phyloP scores from a whole-genome alignment of 768 basidiomycete species.

The Boletus reticuloceps region DNA sequence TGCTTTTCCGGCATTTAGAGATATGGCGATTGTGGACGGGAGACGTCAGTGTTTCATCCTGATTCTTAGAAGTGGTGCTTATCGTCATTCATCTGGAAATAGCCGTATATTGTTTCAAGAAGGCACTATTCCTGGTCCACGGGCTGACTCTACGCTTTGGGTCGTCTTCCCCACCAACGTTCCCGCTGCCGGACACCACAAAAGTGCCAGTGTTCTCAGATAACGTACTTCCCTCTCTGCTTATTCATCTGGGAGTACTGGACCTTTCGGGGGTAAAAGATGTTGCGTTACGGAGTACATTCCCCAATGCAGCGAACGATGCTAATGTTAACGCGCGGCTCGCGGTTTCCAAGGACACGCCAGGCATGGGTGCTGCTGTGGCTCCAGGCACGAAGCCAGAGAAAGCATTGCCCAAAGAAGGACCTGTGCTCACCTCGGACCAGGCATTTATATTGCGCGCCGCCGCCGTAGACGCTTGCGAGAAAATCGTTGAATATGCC shows the following conservation, averaged over 20 bases:
- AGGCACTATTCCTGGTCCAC: conserved; percentile 80
- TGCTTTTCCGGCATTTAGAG: conserved; percentile 79
- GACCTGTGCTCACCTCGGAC: conserved; percentile 52
- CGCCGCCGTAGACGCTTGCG: conserved; percentile 77
- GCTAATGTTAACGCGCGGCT: conserved; percentile 43
- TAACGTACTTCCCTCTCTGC: conserved; percentile 81
- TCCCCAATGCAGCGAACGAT: conserved; percentile 44
- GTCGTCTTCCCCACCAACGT: conserved; percentile 46
- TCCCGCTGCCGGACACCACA: conserved; percentile 60
- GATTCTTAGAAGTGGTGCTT: not conserved
- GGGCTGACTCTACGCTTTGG: conserved; percentile 68
- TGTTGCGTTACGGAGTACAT: conserved; percentile 43
- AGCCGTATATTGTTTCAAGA: conserved; percentile 92
- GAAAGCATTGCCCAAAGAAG: conserved; percentile 36
- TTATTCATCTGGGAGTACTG: conserved; percentile 73
- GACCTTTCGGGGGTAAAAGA: conserved; percentile 51
- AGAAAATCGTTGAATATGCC: conserved; percentile 59
- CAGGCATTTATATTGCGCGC: conserved; percentile 77
- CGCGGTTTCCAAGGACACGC: conserved; percentile 20
- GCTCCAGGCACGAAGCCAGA: conserved; percentile 13
- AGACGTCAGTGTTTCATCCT: conserved; percentile 43
- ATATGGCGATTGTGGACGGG: conserved; percentile 67
- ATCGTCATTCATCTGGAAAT: not conserved
- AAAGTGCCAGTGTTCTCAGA: conserved; percentile 71
- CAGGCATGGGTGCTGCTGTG: not conserved